phyloP scores from a whole-genome alignment of 495 filamentous ascomycete species.

The Chaetomidium leptoderma region DNA sequence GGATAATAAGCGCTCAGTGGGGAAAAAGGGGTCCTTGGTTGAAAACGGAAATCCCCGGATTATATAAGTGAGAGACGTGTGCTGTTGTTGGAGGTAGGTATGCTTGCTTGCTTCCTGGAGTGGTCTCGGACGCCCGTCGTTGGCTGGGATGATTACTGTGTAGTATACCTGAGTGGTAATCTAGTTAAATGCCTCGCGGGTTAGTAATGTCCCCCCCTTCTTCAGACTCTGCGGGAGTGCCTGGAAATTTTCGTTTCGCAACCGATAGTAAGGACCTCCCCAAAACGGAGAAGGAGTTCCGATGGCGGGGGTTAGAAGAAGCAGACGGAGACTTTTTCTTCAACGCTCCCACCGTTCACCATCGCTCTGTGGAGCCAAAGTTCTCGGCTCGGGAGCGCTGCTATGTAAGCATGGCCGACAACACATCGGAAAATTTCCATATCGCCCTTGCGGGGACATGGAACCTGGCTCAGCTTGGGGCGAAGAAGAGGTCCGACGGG shows the following conservation, averaged over 20 bases:
- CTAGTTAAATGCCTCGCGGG: conserved; percentile 3
- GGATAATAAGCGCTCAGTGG: neutral
- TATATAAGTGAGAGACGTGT: neutral
- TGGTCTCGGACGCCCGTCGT: too few species aligned
- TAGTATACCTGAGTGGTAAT: neutral
- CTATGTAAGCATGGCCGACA: neutral
- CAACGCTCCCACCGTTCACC: neutral
- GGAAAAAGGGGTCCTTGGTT: neutral
- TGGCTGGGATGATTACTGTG: neutral
- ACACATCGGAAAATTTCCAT: conserved; percentile 10
- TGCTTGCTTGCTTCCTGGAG: neutral
- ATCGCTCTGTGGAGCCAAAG: conserved; percentile 3
- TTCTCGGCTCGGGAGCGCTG: neutral
- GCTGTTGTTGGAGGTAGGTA: neutral
- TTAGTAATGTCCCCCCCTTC: neutral
- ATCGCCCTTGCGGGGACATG: conserved; percentile 8
- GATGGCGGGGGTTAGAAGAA: conserved; percentile 5
- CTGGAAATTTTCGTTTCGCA: neutral
- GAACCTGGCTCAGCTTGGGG: neutral
- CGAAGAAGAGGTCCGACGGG: neutral
- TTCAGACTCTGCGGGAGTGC: neutral
- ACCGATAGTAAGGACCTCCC: neutral
- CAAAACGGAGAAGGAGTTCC: conserved; percentile 15
- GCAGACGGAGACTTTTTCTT: conserved; percentile 1
- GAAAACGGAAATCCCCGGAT: neutral